Evolutionary conservation across 2,329 filamentous ascomycete species (phyloP).

Genomic region (Paecilomyces niveus): DNA sequence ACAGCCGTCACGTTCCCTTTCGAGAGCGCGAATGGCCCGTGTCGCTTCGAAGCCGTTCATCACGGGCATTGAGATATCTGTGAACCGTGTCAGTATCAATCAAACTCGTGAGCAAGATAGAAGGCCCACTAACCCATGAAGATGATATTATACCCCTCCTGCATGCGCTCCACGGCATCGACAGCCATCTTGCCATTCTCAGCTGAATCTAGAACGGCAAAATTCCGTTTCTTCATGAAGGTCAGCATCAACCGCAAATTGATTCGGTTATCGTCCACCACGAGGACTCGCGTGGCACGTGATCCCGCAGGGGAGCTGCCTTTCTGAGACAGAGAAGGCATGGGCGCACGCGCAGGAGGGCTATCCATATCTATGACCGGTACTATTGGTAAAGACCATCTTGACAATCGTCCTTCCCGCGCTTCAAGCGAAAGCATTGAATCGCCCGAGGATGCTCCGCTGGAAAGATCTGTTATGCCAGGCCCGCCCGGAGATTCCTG

Average conservation of each 20-base stretch:
- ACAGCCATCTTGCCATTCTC: conserved; percentile 39
- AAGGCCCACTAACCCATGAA: conserved; percentile 32
- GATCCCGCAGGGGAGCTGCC: background rate
- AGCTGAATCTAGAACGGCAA: conserved; percentile 29
- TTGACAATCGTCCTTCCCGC: background rate
- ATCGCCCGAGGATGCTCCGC: background rate
- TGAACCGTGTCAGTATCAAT: background rate
- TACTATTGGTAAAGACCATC: background rate
- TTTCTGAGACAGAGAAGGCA: background rate
- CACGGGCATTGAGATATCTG: conserved; percentile 42
- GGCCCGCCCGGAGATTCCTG: background rate
- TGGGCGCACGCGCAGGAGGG: background rate
- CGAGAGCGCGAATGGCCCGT: conserved; percentile 37
- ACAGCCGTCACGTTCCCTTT: conserved; percentile 25
- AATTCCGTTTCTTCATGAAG: conserved; percentile 33
- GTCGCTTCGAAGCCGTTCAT: conserved; percentile 44
- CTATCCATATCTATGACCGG: background rate
- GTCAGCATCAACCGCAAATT: conserved; percentile 39
- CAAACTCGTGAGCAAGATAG: background rate
- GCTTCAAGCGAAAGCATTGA: background rate
- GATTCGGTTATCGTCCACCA: conserved; percentile 42
- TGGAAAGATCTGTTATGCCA: background rate
- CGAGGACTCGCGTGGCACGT: conserved; percentile 23
- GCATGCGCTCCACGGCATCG: conserved; percentile 26
- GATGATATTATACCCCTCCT: conserved; percentile 35